These are phyloP conservation scores for Vickermania ingenoplastis DNA, from an alignment of 208 protist species.

Conservation along the genomic window DNA sequence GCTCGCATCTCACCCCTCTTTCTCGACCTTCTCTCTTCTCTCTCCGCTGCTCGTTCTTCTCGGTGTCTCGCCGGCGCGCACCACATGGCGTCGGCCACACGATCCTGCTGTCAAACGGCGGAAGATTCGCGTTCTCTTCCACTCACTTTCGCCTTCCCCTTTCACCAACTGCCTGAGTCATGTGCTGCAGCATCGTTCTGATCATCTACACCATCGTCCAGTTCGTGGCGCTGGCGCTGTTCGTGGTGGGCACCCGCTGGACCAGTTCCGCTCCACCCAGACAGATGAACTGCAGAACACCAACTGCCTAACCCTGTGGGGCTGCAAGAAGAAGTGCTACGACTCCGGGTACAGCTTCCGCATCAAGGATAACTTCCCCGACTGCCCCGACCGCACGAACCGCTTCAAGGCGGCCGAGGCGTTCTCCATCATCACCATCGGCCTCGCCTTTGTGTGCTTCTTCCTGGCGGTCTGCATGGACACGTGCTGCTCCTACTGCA, in stretches of 20 bases:
- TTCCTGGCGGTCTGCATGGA: slow-evolving; percentile 3
- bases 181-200: neutral
- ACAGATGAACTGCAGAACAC: neutral
- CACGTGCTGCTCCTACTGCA: slow-evolving; percentile 9
- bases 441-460: slow-evolving; percentile 2
- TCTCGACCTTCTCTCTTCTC: no score
- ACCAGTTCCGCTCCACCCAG: neutral
- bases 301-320: slow-evolving; percentile 1
- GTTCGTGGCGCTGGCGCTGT: neutral
- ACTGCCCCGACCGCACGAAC: neutral
- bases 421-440: slow-evolving; percentile 13
- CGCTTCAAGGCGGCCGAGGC: slow-evolving; percentile 8
- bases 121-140: no score
- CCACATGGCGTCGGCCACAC: no score
- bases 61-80: no score
- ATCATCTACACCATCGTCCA: slow-evolving; percentile 2
- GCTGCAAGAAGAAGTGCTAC: slow-evolving; percentile 1
- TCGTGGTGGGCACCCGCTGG: slow-evolving; percentile 4
- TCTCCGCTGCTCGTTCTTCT: no score
- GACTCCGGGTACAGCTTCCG: neutral
- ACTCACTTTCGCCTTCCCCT: no score
- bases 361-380: neutral
- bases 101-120: no score
- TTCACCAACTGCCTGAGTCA: no score
- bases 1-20: no score